Base-by-base conservation (phyloP, 2,329 filamentous ascomycete genomes). In the Berkeleyomyces rouxiae region DNA sequence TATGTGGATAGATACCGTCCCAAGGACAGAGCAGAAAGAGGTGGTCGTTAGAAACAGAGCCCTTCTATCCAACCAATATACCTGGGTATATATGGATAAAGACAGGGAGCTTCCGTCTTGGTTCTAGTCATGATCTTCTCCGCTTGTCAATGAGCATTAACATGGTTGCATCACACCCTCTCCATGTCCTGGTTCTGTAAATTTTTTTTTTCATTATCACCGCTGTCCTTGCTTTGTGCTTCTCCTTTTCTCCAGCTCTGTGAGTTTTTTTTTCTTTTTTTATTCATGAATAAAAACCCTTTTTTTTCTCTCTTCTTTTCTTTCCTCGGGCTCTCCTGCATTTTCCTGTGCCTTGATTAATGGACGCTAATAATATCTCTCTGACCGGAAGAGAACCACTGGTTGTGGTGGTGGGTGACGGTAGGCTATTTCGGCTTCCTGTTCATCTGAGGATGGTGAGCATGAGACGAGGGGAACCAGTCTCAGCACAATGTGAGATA, bases 321-420 rank as follows among this genome's bases (percentile, higher is more conserved):
- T 37, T 23, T 13, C 6, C 40, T 16, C 36, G 55, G 9, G 9
- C 31, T 40, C 55, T 40, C 36, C 40, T 58, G 46, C 49, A 53
- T 33, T 33, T 53, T 33, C 49, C 49, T 36, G 49, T 33, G 23
- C 31, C 37, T 53, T 53, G 49, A 23, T 53, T 33, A 33, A 36
- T 53, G 49, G 49, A 53, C 49, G 49, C 49, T 53, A 53, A 53
- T 53, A 53, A 53, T 53, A 53, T 53, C 9, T 53, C 49, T 53
- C n/a, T 5, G 7, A 33, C 49, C 11, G 11, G 49, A 31, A 2
- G 33, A 53, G 13, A 53, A 53, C 49, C 49, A 53, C 23, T 23
- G 23, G 23, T 23, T 23, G 23, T 23, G 23, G 23, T 23, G 23
- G 1, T 23, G 23, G 23, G 23, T 23, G 23, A 23, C 49, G 49